Base-by-base conservation (phyloP, 1,284 basidiomycete genomes). In the Albatrellus sp. region DNA sequence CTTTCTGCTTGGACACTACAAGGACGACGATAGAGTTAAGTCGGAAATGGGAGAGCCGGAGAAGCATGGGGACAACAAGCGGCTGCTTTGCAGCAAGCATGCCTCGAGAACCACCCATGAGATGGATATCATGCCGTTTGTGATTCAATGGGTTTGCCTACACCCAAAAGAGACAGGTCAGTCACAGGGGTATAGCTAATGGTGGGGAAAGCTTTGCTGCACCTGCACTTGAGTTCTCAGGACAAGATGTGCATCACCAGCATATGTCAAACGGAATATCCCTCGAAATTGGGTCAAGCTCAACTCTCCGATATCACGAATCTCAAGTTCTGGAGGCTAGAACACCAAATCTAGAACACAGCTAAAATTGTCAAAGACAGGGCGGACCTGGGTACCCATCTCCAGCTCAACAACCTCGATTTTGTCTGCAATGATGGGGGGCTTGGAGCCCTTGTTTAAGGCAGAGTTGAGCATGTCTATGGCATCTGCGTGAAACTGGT, bases 401-500 rank as follows among this genome's bases (percentile, higher is more conserved):
- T 93, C 84, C 28, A 99, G 69, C 62, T 98, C 94, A 46, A 97
- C 88, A 29, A 99, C 96, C 60, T 96, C 87, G 53, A 99, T 98
- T 61, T 80, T 83, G 63, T 96, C 96, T 47, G 92, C 93, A 57
- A 98, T 98, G 56, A 98, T 87, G 29, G 92, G 91, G 1, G 96
- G 96, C 60, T 97, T 98, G 69, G 86, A 84, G 55, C 91, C 93
- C 69, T 96, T 96, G 74, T 97, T 97, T 60, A 97, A 80, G 37
- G 92, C 93, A 29, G 81, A 82, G 56, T 92, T 90, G 63, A 97
- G 81, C 82, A 94, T 90, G 52, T 86, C 79, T 52, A 90, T 90
- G 20, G 92, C 92, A 73, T 92, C 83, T 56, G 84, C 80, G 64
- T 93, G 90, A 58, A 97, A 97, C 59, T 88, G 82, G 64, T 90